Evolutionary conservation across 352 stramenopile species (phyloP).

Genomic region (Halophytophthora batemanensis): DNA sequence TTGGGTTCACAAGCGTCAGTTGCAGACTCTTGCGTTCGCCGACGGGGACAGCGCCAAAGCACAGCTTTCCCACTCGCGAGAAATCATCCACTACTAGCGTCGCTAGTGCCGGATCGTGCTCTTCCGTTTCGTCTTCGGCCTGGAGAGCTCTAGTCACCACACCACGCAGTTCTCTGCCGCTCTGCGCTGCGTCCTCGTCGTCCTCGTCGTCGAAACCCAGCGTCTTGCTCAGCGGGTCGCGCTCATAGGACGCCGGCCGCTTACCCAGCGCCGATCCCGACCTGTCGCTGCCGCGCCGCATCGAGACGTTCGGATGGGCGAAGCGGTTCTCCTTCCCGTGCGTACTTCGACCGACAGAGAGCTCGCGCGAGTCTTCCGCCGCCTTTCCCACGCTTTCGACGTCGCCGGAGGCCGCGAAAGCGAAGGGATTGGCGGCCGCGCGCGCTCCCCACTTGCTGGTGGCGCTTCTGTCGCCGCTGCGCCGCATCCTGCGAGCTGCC

Average conservation of each 20-base stretch:
- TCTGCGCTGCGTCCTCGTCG: constrained; percentile 1
- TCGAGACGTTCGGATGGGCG: constrained; percentile 20
- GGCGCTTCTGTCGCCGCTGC: constrained; percentile 3
- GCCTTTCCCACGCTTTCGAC: constrained; percentile 11
- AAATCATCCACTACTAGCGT: constrained; percentile 44
- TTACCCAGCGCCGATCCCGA: constrained; percentile 1
- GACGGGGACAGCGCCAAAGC: constrained; percentile 52
- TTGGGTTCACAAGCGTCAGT: constrained; percentile 59
- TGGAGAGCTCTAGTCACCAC: constrained; percentile 2
- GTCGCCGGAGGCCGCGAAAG: constrained; percentile 4
- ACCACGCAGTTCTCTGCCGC: constrained; percentile 1
- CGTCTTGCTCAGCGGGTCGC: no score
- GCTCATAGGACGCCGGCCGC: no score
- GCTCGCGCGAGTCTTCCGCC: constrained; percentile 2
- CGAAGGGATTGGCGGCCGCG: constrained; percentile 25
- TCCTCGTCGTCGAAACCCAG: constrained; percentile 1
- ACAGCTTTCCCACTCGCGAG: constrained; percentile 29
- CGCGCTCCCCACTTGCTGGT: constrained; percentile 29
- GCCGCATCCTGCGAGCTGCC: constrained; percentile 19
- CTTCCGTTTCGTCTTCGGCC: constrained; percentile 1
- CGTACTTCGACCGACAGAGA: no score
- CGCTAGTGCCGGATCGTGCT: background rate
- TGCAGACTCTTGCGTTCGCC: constrained; percentile 43
- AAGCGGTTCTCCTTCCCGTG: constrained; percentile 32
- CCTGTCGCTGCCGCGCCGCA: constrained; percentile 3